Percentiles rank a stretch among this genome's conserved stretches.
Evolutionary conservation across 129 eudicot genomes (phyloP).

Genomic region (Tagetes patula): DNA sequence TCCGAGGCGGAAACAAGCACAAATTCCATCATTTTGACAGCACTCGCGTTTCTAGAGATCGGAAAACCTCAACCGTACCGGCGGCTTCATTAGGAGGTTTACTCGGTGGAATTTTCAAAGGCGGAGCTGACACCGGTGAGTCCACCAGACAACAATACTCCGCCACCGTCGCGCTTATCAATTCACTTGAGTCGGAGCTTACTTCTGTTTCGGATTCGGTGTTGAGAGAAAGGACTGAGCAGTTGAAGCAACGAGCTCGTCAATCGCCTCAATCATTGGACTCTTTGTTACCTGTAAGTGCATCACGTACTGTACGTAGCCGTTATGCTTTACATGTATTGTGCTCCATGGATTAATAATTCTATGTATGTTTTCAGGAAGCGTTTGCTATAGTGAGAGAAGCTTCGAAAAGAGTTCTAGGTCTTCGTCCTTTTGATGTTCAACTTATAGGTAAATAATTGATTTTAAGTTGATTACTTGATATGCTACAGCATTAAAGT

Average conservation of each 20-base stretch:
- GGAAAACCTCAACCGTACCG: slow-evolving; percentile 19
- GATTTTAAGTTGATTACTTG: neutral
- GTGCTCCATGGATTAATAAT: slow-evolving; percentile 12
- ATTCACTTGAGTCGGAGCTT: slow-evolving; percentile 51
- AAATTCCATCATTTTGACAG: slow-evolving; percentile 9
- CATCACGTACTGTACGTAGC: slow-evolving; percentile 7
- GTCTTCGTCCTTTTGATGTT: slow-evolving; percentile 98
- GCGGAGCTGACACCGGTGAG: slow-evolving; percentile 68
- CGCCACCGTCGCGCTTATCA: slow-evolving; percentile 47
- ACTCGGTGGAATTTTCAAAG: slow-evolving; percentile 63
- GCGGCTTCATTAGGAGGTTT: slow-evolving; percentile 69
- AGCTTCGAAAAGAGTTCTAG: slow-evolving; percentile 92
- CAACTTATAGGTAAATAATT: slow-evolving; percentile 68
- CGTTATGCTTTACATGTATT: slow-evolving; percentile 9
- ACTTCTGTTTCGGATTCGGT: slow-evolving; percentile 47
- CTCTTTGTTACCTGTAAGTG: slow-evolving; percentile 64
- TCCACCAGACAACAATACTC: slow-evolving; percentile 61
- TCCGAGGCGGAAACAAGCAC: slow-evolving; percentile 19
- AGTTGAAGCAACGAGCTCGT: slow-evolving; percentile 56
- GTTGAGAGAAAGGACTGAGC: slow-evolving; percentile 54
- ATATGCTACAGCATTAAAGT: neutral
- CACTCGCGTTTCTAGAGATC: slow-evolving; percentile 7
- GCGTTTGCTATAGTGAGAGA: slow-evolving; percentile 94
- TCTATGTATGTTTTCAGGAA: slow-evolving; percentile 58
- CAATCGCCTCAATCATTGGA: slow-evolving; percentile 58